These are phyloP conservation scores for Agaricus subrufescens DNA, from an alignment of 768 basidiomycete genomes.

Conservation along the genomic window DNA sequence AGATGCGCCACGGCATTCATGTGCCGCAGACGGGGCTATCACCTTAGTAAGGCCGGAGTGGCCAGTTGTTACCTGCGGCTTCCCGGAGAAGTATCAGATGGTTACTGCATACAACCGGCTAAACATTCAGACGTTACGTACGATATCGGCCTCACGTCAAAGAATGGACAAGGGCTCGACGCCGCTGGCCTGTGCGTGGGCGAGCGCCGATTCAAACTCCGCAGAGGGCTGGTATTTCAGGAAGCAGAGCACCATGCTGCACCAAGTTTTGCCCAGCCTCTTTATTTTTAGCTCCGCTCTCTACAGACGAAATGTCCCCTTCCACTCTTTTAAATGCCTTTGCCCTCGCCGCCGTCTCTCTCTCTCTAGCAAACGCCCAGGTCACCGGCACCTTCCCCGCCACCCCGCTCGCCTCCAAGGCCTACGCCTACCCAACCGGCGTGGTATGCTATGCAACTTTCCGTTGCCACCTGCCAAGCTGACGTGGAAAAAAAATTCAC, in stretches of 20 bases:
- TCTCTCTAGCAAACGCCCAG: constrained; percentile 25
- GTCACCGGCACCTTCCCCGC: constrained; percentile 34
- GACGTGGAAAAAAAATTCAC: constrained; percentile 1
- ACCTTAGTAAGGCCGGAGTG: too few relatives aligned
- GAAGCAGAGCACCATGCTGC: neutral
- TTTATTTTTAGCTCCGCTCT: constrained; percentile 10
- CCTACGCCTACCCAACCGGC: constrained; percentile 36
- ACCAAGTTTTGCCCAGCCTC: neutral
- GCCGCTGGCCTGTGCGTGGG: constrained; percentile 19
- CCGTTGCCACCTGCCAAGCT: neutral
- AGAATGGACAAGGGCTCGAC: constrained; percentile 14
- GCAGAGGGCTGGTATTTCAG: constrained; percentile 4
- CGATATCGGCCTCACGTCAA: constrained; percentile 10
- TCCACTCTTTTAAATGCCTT: constrained; percentile 34
- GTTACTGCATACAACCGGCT: neutral
- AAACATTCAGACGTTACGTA: neutral
- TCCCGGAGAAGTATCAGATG: too few relatives aligned
- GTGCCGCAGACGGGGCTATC: too few relatives aligned
- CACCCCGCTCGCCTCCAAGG: constrained; percentile 42
- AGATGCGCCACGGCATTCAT: too few relatives aligned
- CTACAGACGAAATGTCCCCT: constrained; percentile 33
- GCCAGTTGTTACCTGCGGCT: too few relatives aligned
- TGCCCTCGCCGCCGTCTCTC: constrained; percentile 25
- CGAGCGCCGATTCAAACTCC: constrained; percentile 3
- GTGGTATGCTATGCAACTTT: constrained; percentile 28